These are phyloP conservation scores for Lactifluus volemus DNA, from an alignment of 768 basidiomycete species.

Conservation along the genomic window DNA sequence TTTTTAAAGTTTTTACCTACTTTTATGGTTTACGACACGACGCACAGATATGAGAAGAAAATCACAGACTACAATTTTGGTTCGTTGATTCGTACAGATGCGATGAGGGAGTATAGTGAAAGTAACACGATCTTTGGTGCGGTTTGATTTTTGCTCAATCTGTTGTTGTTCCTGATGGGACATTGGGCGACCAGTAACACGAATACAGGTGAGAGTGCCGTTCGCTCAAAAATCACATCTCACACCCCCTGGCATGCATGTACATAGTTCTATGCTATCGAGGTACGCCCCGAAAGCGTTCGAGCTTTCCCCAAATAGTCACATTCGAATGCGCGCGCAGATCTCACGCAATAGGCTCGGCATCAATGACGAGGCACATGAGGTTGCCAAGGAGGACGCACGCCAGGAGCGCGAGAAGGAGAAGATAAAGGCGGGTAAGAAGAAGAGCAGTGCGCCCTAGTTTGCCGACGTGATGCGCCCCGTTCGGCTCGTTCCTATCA, in stretches of 20 bases:
- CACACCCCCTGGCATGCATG: not conserved
- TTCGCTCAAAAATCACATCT: not conserved
- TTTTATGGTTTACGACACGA: too few relatives aligned
- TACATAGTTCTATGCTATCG: constrained; percentile 85
- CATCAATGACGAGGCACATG: constrained; percentile 81
- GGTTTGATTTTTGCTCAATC: constrained; percentile 19
- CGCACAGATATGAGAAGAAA: constrained; percentile 72
- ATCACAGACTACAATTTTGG: constrained; percentile 96
- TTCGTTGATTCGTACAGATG: constrained; percentile 79
- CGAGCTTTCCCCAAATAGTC: constrained; percentile 3
- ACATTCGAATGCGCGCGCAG: constrained; percentile 30
- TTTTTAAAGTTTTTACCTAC: too few relatives aligned
- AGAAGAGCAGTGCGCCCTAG: constrained; percentile 20
- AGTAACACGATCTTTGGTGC: constrained; percentile 90
- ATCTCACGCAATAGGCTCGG: constrained; percentile 89
- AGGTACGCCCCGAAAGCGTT: constrained; percentile 36
- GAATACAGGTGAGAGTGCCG: constrained; percentile 48
- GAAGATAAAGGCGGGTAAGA: constrained; percentile 39
- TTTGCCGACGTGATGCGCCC: not conserved
- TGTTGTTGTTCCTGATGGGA: constrained; percentile 2
- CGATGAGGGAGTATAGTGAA: constrained; percentile 76
- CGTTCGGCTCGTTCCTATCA: not conserved
- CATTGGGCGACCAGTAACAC: constrained; percentile 38
- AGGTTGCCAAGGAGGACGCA: constrained; percentile 64
- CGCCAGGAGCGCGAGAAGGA: constrained; percentile 46